phyloP scores from a whole-genome alignment of 148 eudicot genomes.

The Hydrangea macrophylla region DNA sequence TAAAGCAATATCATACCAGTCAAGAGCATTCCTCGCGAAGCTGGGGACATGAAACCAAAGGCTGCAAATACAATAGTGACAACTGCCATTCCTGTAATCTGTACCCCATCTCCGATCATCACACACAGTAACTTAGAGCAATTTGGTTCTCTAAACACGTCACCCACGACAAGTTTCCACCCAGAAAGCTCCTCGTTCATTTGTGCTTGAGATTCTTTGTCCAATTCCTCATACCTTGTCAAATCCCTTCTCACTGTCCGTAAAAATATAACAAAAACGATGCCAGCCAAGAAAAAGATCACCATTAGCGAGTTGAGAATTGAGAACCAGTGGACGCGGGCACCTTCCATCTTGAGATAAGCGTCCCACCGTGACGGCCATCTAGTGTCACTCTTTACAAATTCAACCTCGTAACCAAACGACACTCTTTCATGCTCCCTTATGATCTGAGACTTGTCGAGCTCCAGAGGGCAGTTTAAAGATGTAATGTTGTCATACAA shows the following conservation, averaged over 20 bases:
- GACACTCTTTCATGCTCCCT: conserved; percentile 50
- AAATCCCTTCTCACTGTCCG: conserved; percentile 64
- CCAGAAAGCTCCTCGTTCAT: conserved; percentile 71
- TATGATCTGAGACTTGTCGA: conserved; percentile 50
- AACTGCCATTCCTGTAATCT: conserved; percentile 55
- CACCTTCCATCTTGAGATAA: conserved; percentile 62
- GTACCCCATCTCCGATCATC: conserved; percentile 70
- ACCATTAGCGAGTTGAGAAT: conserved; percentile 62
- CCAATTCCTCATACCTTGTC: conserved; percentile 57
- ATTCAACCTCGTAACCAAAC: conserved; percentile 60
- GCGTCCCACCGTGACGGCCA: conserved; percentile 83
- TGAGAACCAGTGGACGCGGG: conserved; percentile 61
- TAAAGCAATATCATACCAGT: conserved; percentile 59
- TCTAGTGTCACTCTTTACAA: conserved; percentile 54
- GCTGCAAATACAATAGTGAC: conserved; percentile 63
- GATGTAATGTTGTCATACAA: conserved; percentile 38
- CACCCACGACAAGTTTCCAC: conserved; percentile 78
- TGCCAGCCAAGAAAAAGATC: conserved; percentile 61
- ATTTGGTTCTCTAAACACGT: conserved; percentile 61
- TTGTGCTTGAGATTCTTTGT: conserved; percentile 70
- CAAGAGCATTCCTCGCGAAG: conserved; percentile 58
- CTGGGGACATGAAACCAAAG: conserved; percentile 71
- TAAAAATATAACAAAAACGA: conserved; percentile 56
- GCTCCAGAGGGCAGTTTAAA: conserved; percentile 48
- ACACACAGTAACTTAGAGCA: conserved; percentile 50